Evolutionary conservation across 129 eudicot species (phyloP).

Genomic region (Artemisia argyi): DNA sequence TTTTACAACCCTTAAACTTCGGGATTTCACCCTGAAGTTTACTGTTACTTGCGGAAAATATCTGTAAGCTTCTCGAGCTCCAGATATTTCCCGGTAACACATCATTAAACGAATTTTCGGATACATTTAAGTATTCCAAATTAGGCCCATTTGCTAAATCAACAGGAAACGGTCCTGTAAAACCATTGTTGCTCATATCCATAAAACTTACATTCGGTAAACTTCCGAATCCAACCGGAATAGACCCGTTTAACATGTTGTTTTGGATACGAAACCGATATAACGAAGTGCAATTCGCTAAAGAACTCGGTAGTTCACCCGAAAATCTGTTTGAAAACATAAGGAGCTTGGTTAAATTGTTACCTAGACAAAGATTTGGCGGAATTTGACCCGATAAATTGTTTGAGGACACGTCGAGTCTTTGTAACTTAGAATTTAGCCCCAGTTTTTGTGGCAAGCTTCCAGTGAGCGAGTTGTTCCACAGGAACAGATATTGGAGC

Average conservation of each 20-base stretch:
- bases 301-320: constrained; percentile 60
- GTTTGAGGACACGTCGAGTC: constrained; percentile 85
- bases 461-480: constrained; percentile 92
- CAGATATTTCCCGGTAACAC: constrained; percentile 72
- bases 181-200: constrained; percentile 68
- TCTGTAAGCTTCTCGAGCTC: constrained; percentile 75
- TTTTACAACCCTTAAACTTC: constrained; percentile 61
- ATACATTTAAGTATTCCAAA: constrained; percentile 59
- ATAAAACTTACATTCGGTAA: constrained; percentile 58
- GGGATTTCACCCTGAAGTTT: constrained; percentile 66
- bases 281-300: constrained; percentile 68
- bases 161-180: constrained; percentile 66
- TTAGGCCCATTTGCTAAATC: constrained; percentile 65
- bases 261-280: constrained; percentile 64
- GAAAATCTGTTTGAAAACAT: constrained; percentile 66
- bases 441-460: constrained; percentile 73
- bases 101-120: constrained; percentile 49
- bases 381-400: constrained; percentile 78
- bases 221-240: constrained; percentile 77
- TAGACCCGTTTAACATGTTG: constrained; percentile 67
- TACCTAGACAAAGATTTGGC: constrained; percentile 59
- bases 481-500: constrained; percentile 49
- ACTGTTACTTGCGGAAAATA: constrained; percentile 54
- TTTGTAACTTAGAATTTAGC: constrained; percentile 48
- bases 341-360: constrained; percentile 57